These are phyloP conservation scores for Rhizophagus sp. DNA, from an alignment of 192 early-diverging fungal genomes.

Conservation along the genomic window DNA sequence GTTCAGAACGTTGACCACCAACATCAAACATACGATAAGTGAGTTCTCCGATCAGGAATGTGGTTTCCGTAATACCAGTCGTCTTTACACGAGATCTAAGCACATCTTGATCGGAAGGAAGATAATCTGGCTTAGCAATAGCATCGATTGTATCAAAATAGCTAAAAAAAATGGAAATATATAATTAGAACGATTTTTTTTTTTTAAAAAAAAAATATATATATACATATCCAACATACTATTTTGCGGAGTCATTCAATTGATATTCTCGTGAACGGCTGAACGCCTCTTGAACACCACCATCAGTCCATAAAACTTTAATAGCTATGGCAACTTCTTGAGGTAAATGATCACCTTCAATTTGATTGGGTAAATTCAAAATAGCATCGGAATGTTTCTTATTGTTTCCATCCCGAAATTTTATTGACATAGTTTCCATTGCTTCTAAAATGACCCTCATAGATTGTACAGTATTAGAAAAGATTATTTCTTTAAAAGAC, in stretches of 20 bases:
- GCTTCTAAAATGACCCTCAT: conserved; percentile 96
- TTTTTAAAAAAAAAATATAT: too few species aligned
- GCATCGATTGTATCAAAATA: conserved; percentile 96
- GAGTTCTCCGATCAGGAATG: conserved; percentile 86
- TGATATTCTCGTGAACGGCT: conserved; percentile 87
- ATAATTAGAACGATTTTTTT: too few species aligned
- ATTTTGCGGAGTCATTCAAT: conserved; percentile 94
- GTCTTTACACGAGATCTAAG: conserved; percentile 96
- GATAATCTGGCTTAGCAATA: conserved; percentile 77
- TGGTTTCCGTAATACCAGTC: conserved; percentile 95
- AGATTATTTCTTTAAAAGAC: conserved; percentile 95
- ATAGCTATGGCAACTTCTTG: conserved; percentile 79
- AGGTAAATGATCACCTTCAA: conserved; percentile 86
- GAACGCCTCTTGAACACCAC: conserved; percentile 81
- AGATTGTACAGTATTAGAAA: conserved; percentile 93
- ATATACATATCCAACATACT: conserved; percentile 53
- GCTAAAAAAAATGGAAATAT: conserved; percentile 38
- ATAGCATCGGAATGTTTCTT: conserved; percentile 72
- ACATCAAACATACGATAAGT: conserved; percentile 98
- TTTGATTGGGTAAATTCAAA: conserved; percentile 79
- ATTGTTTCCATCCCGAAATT: conserved; percentile 68
- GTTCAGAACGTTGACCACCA: conserved; percentile 96
- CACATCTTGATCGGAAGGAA: conserved; percentile 95
- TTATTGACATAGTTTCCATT: conserved; percentile 84
- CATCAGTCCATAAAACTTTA: conserved; percentile 81